Percentiles rank a stretch among this genome's conserved stretches.
These are phyloP conservation scores for Rhazya stricta DNA, from an alignment of 257 asterid species.

Conservation along the genomic window DNA sequence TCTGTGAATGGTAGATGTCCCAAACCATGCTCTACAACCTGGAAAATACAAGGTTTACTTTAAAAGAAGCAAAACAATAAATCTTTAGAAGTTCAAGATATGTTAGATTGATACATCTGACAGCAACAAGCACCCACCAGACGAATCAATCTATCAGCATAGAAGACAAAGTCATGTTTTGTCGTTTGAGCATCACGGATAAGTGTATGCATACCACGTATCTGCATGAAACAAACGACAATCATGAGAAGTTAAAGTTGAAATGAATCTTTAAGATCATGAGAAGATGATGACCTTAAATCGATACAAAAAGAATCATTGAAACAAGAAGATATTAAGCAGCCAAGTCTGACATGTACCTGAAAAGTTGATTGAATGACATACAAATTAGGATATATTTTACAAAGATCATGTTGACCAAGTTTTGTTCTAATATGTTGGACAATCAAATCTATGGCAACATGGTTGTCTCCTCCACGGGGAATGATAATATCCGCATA, in stretches of 20 bases:
- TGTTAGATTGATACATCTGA: conserved; percentile 14
- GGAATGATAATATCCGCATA: conserved; percentile 98
- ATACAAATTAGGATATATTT: conserved; percentile 86
- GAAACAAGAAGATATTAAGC: neutral
- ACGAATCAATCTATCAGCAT: conserved; percentile 88
- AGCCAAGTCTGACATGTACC: conserved; percentile 39
- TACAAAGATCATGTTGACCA: conserved; percentile 99
- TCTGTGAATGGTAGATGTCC: conserved; percentile 99
- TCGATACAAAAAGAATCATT: neutral
- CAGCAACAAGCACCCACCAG: conserved; percentile 52
- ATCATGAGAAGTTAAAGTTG: conserved; percentile 9
- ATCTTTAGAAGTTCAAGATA: neutral
- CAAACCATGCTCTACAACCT: conserved; percentile 99
- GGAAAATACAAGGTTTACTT: conserved; percentile 16
- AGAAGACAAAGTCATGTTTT: conserved; percentile 87
- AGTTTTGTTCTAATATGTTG: conserved; percentile 97
- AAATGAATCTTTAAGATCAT: conserved; percentile 1
- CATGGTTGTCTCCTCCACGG: conserved; percentile 99
- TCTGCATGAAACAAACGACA: conserved; percentile 46
- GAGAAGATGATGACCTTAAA: neutral
- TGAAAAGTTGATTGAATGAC: conserved; percentile 98
- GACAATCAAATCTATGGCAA: conserved; percentile 96
- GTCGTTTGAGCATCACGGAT: conserved; percentile 94
- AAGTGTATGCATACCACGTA: conserved; percentile 99
- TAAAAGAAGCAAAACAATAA: conserved; percentile 22